These are phyloP conservation scores for Euphorbia pulcherrima DNA, from an alignment of 345 rosid genomes.

Conservation along the genomic window DNA sequence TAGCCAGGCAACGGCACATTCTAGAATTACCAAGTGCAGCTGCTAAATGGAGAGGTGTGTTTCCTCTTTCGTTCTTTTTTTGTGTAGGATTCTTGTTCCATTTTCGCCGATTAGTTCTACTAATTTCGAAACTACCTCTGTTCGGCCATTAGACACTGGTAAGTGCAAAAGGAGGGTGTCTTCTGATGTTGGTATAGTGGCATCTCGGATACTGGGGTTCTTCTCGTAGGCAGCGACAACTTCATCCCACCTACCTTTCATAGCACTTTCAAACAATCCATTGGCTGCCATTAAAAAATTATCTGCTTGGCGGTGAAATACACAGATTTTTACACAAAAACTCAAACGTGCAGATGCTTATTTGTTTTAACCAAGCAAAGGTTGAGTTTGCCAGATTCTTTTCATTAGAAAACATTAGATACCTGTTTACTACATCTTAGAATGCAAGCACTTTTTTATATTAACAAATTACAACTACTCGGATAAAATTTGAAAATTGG, in stretches of 20 bases:
- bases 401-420: too few species aligned
- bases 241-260: conserved; percentile 21
- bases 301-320: not conserved
- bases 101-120: not conserved
- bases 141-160: conserved; percentile 16
- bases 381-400: not conserved
- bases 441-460: not conserved
- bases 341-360: not conserved
- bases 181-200: conserved; percentile 15
- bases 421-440: not conserved
- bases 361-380: not conserved
- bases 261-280: conserved; percentile 14
- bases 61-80: conserved; percentile 22
- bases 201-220: not conserved
- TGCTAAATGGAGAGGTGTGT: conserved; percentile 27
- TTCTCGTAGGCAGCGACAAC: conserved; percentile 10
- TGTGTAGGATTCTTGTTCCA: conserved; percentile 1
- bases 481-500: too few species aligned
- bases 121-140: not conserved
- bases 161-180: conserved; percentile 28
- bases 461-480: too few species aligned
- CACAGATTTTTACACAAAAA: not conserved
- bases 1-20: conserved; percentile 24
- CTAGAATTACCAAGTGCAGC: conserved; percentile 20
- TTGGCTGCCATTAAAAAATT: not conserved